These are phyloP conservation scores for Lathyrus tuberosus DNA, from an alignment of 306 rosid genomes.

Conservation along the genomic window DNA sequence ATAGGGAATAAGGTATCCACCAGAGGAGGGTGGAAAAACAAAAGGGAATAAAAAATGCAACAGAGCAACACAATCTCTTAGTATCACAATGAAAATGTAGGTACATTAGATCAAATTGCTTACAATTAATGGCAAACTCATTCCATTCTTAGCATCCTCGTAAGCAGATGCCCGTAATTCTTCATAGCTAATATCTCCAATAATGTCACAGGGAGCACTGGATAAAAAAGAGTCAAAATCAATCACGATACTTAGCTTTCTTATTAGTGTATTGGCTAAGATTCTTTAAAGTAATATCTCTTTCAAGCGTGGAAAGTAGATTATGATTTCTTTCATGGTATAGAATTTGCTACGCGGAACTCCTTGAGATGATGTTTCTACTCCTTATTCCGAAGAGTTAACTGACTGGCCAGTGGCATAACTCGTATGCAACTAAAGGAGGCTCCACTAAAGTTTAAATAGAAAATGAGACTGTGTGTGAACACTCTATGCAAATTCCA, in stretches of 20 bases:
- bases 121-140: constrained; percentile 72
- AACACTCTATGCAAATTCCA: constrained; percentile 4
- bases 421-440: constrained; percentile 33
- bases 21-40: not conserved
- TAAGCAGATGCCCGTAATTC: constrained; percentile 86
- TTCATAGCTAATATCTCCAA: constrained; percentile 89
- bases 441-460: constrained; percentile 14
- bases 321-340: constrained; percentile 10
- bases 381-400: not conserved
- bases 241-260: constrained; percentile 9
- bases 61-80: constrained; percentile 18
- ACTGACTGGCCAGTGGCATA: constrained; percentile 5
- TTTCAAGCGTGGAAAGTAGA: constrained; percentile 33
- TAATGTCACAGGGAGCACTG: constrained; percentile 83
- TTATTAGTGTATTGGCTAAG: constrained; percentile 16
- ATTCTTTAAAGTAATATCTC: constrained; percentile 15
- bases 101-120: constrained; percentile 45
- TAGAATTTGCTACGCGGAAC: not conserved
- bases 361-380: constrained; percentile 23
- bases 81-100: constrained; percentile 16
- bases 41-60: constrained; percentile 14
- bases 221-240: constrained; percentile 41
- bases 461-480: constrained; percentile 3
- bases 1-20: constrained; percentile 11
- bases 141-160: constrained; percentile 76